phyloP scores from a whole-genome alignment of 1,284 basidiomycete species.

The Xerocomus amazonicus region DNA sequence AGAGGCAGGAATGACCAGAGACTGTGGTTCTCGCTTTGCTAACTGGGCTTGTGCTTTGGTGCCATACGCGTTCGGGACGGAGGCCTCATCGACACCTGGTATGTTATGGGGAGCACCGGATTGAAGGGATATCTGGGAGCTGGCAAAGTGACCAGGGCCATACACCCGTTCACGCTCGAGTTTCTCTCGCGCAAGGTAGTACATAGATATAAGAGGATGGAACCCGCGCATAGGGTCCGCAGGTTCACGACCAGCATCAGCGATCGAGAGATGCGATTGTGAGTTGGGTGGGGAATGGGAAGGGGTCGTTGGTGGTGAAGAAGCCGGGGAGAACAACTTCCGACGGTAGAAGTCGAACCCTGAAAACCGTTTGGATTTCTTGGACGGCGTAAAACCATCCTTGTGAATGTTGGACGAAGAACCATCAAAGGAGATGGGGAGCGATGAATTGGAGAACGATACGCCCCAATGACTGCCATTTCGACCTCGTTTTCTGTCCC shows the following conservation, averaged over 20 bases:
- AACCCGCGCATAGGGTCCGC: slow-evolving; percentile 89
- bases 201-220: slow-evolving; percentile 94
- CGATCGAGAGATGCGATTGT: slow-evolving; percentile 46
- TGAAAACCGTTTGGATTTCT: slow-evolving; percentile 74
- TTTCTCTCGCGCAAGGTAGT: slow-evolving; percentile 94
- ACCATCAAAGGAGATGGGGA: slow-evolving; percentile 63
- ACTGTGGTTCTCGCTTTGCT: slow-evolving; percentile 21
- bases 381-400: slow-evolving; percentile 42
- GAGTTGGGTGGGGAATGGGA: slow-evolving; percentile 53
- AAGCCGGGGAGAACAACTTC: slow-evolving; percentile 77
- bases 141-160: slow-evolving; percentile 91
- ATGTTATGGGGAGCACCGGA: slow-evolving; percentile 22
- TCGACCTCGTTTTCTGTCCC: slow-evolving; percentile 69
- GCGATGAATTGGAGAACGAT: slow-evolving; percentile 59
- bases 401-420: slow-evolving; percentile 37
- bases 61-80: slow-evolving; percentile 13
- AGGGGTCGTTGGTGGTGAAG: slow-evolving; percentile 54
- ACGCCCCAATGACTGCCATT: slow-evolving; percentile 50
- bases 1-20: slow-evolving; percentile 13
- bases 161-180: slow-evolving; percentile 91
- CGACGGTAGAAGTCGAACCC: slow-evolving; percentile 94
- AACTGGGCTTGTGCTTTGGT: slow-evolving; percentile 28
- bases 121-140: slow-evolving; percentile 66
- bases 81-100: slow-evolving; percentile 23
- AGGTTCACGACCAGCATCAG: slow-evolving; percentile 48